Percentiles rank a stretch among this genome's conserved stretches.
Evolutionary conservation across 2,329 filamentous ascomycete genomes (phyloP).

Genomic region (Stagonosporopsis vannaccii): DNA sequence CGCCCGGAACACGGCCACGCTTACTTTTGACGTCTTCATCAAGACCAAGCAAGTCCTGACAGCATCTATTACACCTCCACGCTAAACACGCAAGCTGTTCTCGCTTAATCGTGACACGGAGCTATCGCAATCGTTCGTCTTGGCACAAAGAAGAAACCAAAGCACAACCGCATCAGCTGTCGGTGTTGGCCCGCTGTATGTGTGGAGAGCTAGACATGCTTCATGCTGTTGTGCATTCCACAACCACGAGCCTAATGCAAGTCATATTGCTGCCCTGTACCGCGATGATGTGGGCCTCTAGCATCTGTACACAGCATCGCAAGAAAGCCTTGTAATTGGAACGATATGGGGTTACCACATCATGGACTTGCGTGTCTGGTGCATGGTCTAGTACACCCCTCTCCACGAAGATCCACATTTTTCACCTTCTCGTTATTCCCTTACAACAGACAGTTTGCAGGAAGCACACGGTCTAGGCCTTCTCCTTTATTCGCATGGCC

Average conservation of each 20-base stretch:
- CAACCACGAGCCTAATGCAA: not conserved
- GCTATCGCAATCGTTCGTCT: not conserved
- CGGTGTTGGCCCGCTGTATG: not conserved
- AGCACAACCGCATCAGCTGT: conserved; percentile 1
- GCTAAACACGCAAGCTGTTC: not conserved
- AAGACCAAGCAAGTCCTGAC: not conserved
- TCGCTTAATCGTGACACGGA: not conserved
- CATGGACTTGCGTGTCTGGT: not conserved
- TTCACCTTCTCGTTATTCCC: not conserved
- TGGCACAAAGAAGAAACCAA: not conserved
- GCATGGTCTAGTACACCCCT: not conserved
- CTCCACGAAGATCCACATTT: not conserved
- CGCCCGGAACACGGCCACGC: not conserved
- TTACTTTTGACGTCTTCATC: not conserved
- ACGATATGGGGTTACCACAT: not conserved
- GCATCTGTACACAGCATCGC: not conserved
- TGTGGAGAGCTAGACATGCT: not conserved
- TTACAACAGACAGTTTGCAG: not conserved
- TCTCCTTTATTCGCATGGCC: not conserved
- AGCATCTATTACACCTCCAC: not conserved
- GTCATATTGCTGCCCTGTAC: conserved; percentile 7
- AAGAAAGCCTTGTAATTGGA: not conserved
- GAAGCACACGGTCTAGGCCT: too few species aligned
- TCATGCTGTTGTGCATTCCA: not conserved
- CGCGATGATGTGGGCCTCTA: conserved; percentile 1